Evolutionary conservation across 1,284 basidiomycete genomes (phyloP), one percentile per base, ranked within the genome.

Genomic region (Vanrija sp.): DNA sequence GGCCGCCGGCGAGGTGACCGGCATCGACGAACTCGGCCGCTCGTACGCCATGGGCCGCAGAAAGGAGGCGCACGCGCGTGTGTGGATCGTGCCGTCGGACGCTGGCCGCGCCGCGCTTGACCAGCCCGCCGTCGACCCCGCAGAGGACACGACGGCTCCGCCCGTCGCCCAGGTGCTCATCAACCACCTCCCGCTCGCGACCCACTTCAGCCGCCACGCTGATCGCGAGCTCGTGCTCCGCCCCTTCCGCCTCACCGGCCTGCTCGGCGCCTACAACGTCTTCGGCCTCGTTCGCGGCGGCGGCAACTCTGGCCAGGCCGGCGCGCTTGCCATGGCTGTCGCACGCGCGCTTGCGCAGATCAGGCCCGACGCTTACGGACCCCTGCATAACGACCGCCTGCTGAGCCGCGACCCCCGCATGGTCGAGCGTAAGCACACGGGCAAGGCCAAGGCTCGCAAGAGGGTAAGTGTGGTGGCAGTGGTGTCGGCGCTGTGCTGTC

Each of bases 361-460:
- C 65, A 84, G 83, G 38, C 85, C 86, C 3, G 82, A 85, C 21
- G 78, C 87, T 5, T 83, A 83, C 52, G 73, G 78, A 1, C 79
- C 92, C 25, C 77, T 97, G 58, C 82, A 83, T 68, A 85, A 85
- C 82, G 94, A 91, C 61, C 88, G 91, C 78, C 80, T 95, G 39
- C 78, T 93, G 58, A 85, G 86, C 75, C 86, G 95, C 70, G 95
- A 98, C 80, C 90, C 92, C 46, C 88, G 95, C 77, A 91, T 94
- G 87, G 93, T 97, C 29, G 95, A 98, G 80, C 84, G 95, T 65
- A 98, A 98, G 80, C 97, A 98, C 83, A 92, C 95, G 8, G 89
- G 89, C 59, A 76, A 85, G 65, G 85, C 87, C 61, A 97, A 97
- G 81, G 91, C 95, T 60, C 86, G 94, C 75, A 94, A 95, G 80